Evolutionary conservation across 345 rosid genomes (phyloP).

Genomic region (Syzygium aqueum): DNA sequence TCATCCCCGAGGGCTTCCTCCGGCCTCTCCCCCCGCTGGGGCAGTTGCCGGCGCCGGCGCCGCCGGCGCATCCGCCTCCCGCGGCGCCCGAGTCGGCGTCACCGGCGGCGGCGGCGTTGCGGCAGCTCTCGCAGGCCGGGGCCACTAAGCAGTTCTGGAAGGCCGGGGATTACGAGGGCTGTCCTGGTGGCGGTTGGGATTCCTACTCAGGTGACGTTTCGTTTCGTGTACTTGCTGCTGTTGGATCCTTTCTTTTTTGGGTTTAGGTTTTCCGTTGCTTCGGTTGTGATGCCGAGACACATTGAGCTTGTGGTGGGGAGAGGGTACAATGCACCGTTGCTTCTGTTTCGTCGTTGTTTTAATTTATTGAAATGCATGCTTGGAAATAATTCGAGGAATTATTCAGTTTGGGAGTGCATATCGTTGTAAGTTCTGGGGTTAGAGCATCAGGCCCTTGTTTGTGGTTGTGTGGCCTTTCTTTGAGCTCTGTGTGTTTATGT

Average conservation of each 20-base stretch:
- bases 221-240: neutral
- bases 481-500: neutral
- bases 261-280: neutral
- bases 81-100: conserved; percentile 1
- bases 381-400: neutral
- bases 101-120: neutral
- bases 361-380: neutral
- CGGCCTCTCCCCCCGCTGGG: conserved; percentile 21
- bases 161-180: conserved; percentile 78
- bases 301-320: neutral
- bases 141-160: conserved; percentile 81
- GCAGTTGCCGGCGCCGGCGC: no score
- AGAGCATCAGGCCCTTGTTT: neutral
- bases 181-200: neutral
- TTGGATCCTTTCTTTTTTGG: neutral
- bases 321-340: neutral
- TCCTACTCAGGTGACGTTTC: neutral
- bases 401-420: neutral
- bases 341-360: neutral
- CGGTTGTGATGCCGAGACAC: neutral
- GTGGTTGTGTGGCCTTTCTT: neutral
- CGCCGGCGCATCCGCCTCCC: neutral
- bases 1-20: conserved; percentile 40
- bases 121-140: neutral
- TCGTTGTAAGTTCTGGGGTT: neutral